Base-by-base conservation (phyloP, 1,284 basidiomycete species). In the Pisolithus thermaeus region DNA sequence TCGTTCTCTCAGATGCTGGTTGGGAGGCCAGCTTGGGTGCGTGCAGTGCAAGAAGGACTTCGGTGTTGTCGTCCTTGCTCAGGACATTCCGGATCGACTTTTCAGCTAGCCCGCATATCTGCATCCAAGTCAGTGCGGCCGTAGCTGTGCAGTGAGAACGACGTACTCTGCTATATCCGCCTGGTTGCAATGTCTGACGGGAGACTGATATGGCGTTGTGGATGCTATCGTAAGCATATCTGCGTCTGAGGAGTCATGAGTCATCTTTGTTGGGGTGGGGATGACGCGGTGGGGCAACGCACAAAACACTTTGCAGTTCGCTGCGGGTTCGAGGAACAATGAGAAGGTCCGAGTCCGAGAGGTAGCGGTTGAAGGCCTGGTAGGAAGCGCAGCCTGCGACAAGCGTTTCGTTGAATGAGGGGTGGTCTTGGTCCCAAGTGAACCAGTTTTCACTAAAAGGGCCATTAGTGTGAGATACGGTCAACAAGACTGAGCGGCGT, bases 201-300 rank as follows among this genome's bases (percentile, higher is more conserved):
- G 83, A 82, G 52, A 76, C 75, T 7, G 87, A 74, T 60, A 90
- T 87, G 4, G 79, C 79, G 63, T 90, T 90, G 65, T 90, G 88
- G 52, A 90, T 87, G 8, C 81, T 79, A 57, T 90, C 87, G 60
- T 85, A 81, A 1, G 83, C 78, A 61, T 90, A 90, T 60, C 87
- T 74, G 54, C 79, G 74, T 56, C 85, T 88, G 63, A 27, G 57
- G 58, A 56, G 59, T 52, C 25, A 38, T 30, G 3, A 38, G 38
- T 57, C 22, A 57, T 47, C 41, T 52, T 20, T 22, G 14, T 27
- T 23, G 37, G 32, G 45, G 49, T 12, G 45, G 52, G 49, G 40
- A 56, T 38, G 28, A 30, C 28, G 7, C 28, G 28, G 28, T 30
- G 38, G 32, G 25, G 3, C 3, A 32, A 23, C 14, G 8, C 56